A percentile compares a stretch with the other conserved stretches of the same genome.
phyloP scores from a whole-genome alignment of 495 filamentous ascomycete genomes.

The Tetracladium setigerum region DNA sequence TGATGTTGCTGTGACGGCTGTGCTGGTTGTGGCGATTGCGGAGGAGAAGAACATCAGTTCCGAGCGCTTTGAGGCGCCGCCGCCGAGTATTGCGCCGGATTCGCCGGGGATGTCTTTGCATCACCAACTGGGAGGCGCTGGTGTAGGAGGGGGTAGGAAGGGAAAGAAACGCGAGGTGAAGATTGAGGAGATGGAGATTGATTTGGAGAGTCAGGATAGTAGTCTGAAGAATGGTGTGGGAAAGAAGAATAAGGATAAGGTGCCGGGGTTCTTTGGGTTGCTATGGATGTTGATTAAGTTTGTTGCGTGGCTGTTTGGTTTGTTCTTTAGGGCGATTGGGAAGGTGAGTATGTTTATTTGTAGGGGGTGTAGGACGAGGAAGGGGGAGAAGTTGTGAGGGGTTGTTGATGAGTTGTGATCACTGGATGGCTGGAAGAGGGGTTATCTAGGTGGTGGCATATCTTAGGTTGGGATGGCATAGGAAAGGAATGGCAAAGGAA shows the following conservation, averaged over 20 bases:
- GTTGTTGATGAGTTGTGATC: too few species aligned
- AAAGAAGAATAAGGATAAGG: slow-evolving; percentile 16
- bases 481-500: too few species aligned
- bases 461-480: too few species aligned
- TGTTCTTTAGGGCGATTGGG: slow-evolving; percentile 12
- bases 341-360: slow-evolving; percentile 15
- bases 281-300: slow-evolving; percentile 25
- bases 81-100: slow-evolving; percentile 15
- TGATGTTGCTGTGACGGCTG: slow-evolving; percentile 63
- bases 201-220: slow-evolving; percentile 46
- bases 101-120: neutral
- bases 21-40: slow-evolving; percentile 59
- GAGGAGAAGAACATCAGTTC: slow-evolving; percentile 42
- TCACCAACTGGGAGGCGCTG: neutral
- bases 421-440: too few species aligned
- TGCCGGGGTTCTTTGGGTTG: slow-evolving; percentile 22
- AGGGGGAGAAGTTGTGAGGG: slow-evolving; percentile 1
- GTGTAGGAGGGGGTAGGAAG: slow-evolving; percentile 2
- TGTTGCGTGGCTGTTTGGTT: slow-evolving; percentile 14
- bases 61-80: slow-evolving; percentile 47
- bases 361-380: slow-evolving; percentile 9
- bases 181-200: slow-evolving; percentile 47
- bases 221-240: slow-evolving; percentile 23
- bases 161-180: slow-evolving; percentile 21
- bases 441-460: too few species aligned